Evolutionary conservation across 164 flowering plant species (phyloP).

Genomic region (Chimonanthus praecox): DNA sequence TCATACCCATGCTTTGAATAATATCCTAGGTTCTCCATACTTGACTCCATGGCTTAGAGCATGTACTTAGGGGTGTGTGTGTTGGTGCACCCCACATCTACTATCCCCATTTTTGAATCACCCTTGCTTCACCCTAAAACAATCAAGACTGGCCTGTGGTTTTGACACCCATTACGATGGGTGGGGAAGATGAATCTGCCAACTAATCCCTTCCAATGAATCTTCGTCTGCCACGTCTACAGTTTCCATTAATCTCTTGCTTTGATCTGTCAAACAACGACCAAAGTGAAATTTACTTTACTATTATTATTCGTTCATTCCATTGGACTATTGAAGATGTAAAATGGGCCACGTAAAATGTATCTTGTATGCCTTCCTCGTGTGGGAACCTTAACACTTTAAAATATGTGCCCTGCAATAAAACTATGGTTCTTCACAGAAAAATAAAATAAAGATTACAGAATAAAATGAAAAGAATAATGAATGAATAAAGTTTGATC

Average conservation of each 20-base stretch:
- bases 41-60: neutral
- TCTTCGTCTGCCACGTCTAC: neutral
- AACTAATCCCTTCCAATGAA: neutral
- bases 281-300: neutral
- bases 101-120: neutral
- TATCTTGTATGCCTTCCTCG: neutral
- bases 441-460: no score
- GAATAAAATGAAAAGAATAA: no score
- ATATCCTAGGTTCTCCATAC: neutral
- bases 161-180: neutral
- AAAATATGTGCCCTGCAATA: neutral
- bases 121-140: neutral
- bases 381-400: neutral
- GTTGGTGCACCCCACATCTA: neutral
- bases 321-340: neutral
- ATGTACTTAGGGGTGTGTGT: neutral
- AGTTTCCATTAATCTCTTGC: neutral
- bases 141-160: neutral
- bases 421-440: neutral
- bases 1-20: no score
- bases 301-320: no score
- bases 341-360: neutral
- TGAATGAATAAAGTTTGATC: no score
- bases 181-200: neutral
- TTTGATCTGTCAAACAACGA: neutral